phyloP scores from a whole-genome alignment of 257 asterid species.

The Nicotiana attenuata region DNA sequence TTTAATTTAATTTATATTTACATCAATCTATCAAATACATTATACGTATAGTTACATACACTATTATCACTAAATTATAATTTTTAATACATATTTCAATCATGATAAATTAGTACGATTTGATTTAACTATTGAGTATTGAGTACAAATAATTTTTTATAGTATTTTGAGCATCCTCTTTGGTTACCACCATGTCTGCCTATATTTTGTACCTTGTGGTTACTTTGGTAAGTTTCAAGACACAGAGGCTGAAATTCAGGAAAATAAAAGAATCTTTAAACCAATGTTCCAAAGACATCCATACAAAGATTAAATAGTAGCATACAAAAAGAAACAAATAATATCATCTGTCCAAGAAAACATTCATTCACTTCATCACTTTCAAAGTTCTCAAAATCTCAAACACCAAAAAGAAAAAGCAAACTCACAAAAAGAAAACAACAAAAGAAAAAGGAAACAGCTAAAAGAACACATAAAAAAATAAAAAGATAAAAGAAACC shows the following conservation, averaged over 20 bases:
- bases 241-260: background rate
- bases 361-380: constrained; percentile 8
- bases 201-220: background rate
- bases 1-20: no score
- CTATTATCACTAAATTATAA: background rate
- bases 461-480: background rate
- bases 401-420: background rate
- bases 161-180: background rate
- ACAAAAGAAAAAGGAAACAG: background rate
- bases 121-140: background rate
- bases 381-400: background rate
- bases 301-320: background rate
- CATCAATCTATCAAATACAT: no score
- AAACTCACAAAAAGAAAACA: background rate
- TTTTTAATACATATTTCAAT: background rate
- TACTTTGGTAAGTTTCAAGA: background rate
- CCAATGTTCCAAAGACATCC: background rate
- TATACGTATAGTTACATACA: no score
- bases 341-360: constrained; percentile 1
- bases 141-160: background rate
- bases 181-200: background rate
- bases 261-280: background rate
- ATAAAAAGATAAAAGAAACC: background rate
- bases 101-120: background rate
- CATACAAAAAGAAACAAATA: background rate